Evolutionary conservation across 768 basidiomycete genomes (phyloP).

Genomic region (Lyophyllum semitale): DNA sequence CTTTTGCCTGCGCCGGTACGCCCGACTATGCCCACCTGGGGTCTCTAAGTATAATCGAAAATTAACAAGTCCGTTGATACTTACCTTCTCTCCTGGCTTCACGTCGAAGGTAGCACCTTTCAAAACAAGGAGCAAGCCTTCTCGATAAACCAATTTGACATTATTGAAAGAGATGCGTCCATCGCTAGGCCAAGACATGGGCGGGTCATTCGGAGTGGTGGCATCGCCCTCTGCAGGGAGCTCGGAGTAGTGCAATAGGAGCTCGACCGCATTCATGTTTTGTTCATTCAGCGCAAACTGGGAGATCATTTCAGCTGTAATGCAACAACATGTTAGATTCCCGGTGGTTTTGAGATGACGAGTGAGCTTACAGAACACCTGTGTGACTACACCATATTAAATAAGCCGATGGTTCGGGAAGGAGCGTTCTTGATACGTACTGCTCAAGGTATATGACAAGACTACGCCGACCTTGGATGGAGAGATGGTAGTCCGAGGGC

Average conservation of each 20-base stretch:
- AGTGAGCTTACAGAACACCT: constrained; percentile 49
- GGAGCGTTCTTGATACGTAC: constrained; percentile 32
- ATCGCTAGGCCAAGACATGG: constrained; percentile 46
- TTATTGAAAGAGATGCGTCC: constrained; percentile 59
- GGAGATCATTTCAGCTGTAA: constrained; percentile 51
- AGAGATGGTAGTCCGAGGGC: constrained; percentile 55
- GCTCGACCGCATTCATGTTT: constrained; percentile 74
- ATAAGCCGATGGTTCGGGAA: no score
- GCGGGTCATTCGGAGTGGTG: constrained; percentile 45
- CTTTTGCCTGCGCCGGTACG: constrained; percentile 55
- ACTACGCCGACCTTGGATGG: constrained; percentile 68
- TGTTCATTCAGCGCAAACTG: constrained; percentile 63
- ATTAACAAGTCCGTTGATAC: background rate
- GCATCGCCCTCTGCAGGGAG: constrained; percentile 57
- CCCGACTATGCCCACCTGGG: constrained; percentile 48
- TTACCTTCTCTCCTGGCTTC: constrained; percentile 67
- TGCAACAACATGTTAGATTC: background rate
- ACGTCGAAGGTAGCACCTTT: constrained; percentile 60
- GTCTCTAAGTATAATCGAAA: constrained; percentile 1
- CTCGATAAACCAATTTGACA: constrained; percentile 60
- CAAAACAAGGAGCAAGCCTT: constrained; percentile 65
- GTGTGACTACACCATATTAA: constrained; percentile 41
- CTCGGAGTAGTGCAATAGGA: constrained; percentile 69
- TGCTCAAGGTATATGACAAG: constrained; percentile 52
- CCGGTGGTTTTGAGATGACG: no score